A percentile compares a stretch with the other conserved stretches of the same genome.
These are phyloP conservation scores for Fraxinus greggii DNA, from an alignment of 305 asterid genomes.

Conservation along the genomic window DNA sequence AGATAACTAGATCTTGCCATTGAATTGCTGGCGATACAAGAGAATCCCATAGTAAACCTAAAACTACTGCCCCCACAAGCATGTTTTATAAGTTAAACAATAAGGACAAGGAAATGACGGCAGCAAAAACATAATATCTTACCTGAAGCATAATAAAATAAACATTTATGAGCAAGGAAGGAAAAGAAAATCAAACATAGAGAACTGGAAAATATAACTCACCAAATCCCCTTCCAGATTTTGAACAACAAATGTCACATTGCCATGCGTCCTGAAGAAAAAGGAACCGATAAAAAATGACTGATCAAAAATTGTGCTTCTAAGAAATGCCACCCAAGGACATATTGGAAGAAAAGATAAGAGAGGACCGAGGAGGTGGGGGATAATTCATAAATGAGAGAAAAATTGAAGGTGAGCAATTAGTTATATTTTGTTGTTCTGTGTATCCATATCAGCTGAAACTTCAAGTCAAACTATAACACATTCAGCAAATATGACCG, in stretches of 20 bases:
- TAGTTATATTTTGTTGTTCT: not conserved
- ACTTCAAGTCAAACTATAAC: slow-evolving; percentile 7
- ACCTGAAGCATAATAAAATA: not conserved
- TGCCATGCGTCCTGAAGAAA: slow-evolving; percentile 84
- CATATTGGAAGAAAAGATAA: slow-evolving; percentile 1
- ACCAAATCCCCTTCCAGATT: slow-evolving; percentile 98
- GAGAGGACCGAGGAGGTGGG: not conserved
- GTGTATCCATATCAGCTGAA: slow-evolving; percentile 15
- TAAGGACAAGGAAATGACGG: not conserved
- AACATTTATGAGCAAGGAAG: slow-evolving; percentile 7
- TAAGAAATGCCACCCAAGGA: not conserved
- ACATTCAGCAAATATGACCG: not conserved
- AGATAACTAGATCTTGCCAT: not conserved
- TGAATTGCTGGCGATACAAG: not conserved
- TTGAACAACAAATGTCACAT: slow-evolving; percentile 88
- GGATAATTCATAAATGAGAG: not conserved
- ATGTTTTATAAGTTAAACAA: not conserved
- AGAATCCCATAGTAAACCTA: not conserved
- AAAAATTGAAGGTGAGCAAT: not conserved
- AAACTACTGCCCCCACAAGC: not conserved
- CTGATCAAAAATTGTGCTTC: slow-evolving; percentile 9
- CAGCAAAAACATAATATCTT: not conserved
- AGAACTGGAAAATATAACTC: slow-evolving; percentile 29
- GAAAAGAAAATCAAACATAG: not conserved
- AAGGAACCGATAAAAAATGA: slow-evolving; percentile 21